Conservation (phyloP, 2,329 filamentous ascomycete species). For the Emmonsia crescens region DNA sequence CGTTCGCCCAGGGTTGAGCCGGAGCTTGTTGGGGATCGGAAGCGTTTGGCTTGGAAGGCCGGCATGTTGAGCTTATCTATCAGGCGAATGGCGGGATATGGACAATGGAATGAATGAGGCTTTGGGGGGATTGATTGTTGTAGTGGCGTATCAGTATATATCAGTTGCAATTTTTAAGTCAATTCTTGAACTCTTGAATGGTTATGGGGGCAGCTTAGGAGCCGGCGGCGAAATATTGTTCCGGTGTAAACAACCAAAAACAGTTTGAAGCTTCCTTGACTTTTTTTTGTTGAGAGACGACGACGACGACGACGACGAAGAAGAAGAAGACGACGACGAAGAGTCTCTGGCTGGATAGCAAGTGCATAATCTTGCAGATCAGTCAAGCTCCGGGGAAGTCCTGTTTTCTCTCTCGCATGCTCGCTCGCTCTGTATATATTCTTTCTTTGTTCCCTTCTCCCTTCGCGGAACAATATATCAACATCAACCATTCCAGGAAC, state of each 20-base stretch:
- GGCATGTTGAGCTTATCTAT: constrained; percentile 43
- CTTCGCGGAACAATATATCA: not conserved
- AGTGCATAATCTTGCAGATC: not conserved
- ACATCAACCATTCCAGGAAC: not conserved
- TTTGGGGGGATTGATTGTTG: not conserved
- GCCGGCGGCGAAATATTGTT: constrained; percentile 2
- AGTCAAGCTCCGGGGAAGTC: not conserved
- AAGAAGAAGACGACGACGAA: not conserved
- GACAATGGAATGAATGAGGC: not conserved
- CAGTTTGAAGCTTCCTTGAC: not conserved
- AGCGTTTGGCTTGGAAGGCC: constrained; percentile 59
- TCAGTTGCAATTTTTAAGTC: not conserved
- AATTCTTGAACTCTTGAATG: not conserved
- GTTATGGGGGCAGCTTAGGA: not conserved
- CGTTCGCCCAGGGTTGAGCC: constrained; percentile 50
- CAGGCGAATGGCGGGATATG: not conserved
- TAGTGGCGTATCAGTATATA: not conserved
- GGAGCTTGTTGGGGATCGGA: constrained; percentile 44
- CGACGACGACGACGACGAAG: not conserved
- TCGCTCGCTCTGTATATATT: not conserved
- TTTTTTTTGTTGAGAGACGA: not conserved
- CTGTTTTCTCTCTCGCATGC: not conserved
- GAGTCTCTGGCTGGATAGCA: not conserved
- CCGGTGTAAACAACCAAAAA: constrained; percentile 7
- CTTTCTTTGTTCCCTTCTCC: not conserved